Evolutionary conservation across 257 asterid species (phyloP).

Genomic region (Rauvolfia tetraphylla): DNA sequence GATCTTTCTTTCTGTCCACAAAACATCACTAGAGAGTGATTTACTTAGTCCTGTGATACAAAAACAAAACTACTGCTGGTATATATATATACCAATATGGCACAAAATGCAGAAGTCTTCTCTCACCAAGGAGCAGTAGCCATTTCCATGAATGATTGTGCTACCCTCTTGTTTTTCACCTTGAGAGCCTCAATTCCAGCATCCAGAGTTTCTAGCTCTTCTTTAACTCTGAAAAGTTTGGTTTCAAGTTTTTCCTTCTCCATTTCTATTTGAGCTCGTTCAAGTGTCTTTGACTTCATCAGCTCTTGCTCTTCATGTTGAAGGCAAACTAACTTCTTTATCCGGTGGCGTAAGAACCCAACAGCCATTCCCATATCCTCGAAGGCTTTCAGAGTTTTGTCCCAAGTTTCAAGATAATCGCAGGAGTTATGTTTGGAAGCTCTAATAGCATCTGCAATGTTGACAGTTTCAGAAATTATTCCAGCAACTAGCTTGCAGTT

Average conservation of each 20-base stretch:
- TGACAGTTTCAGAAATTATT: conserved; percentile 41
- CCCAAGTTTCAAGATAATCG: conserved; percentile 42
- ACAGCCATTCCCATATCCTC: conserved; percentile 61
- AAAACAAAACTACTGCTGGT: neutral
- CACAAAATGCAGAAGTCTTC: neutral
- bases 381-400: conserved; percentile 49
- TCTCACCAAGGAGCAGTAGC: conserved; percentile 54
- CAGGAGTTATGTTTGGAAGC: conserved; percentile 30
- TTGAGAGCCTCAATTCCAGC: conserved; percentile 35
- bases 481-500: conserved; percentile 51
- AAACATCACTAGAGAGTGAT: no score
- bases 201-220: conserved; percentile 23
- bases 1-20: neutral
- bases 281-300: conserved; percentile 28
- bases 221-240: conserved; percentile 25
- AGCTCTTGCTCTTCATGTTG: conserved; percentile 25
- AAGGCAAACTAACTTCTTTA: conserved; percentile 28
- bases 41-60: neutral
- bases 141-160: conserved; percentile 24
- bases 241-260: conserved; percentile 28
- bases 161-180: conserved; percentile 27
- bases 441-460: conserved; percentile 52
- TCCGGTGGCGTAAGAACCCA: conserved; percentile 47
- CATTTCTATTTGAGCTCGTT: conserved; percentile 27
- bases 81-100: neutral